A percentile compares a stretch with the other conserved stretches of the same genome.
These are phyloP conservation scores for Monosporascus sp. DNA, from an alignment of 2,329 filamentous ascomycete genomes.

Conservation along the genomic window DNA sequence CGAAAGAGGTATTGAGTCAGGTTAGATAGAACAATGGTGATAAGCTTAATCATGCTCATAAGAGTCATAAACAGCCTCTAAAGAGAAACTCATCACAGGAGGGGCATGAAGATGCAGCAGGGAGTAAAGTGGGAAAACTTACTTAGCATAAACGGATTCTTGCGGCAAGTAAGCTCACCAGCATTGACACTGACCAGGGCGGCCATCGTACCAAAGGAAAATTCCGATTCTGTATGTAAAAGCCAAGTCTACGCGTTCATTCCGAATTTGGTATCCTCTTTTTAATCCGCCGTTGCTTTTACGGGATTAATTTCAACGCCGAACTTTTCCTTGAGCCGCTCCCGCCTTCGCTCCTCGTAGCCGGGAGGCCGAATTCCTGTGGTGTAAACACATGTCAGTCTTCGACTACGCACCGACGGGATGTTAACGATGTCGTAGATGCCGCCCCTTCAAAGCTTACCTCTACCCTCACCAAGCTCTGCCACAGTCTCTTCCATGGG, in stretches of 20 bases:
- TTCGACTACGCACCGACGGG: slow-evolving; percentile 1
- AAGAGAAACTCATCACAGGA: slow-evolving; percentile 27
- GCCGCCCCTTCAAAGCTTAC: slow-evolving; percentile 39
- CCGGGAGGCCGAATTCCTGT: slow-evolving; percentile 74
- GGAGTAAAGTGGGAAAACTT: slow-evolving; percentile 5
- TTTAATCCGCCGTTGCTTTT: slow-evolving; percentile 41
- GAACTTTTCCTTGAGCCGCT: slow-evolving; percentile 81
- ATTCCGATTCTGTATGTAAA: slow-evolving; percentile 22
- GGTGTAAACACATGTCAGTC: slow-evolving; percentile 3
- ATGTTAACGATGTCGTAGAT: background rate
- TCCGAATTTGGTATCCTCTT: background rate
- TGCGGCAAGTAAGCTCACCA: slow-evolving; percentile 3
- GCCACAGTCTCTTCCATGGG: slow-evolving; percentile 74
- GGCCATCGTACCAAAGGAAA: slow-evolving; percentile 7
- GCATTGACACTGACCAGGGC: slow-evolving; percentile 2
- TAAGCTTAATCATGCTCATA: slow-evolving; percentile 28
- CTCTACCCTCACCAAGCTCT: slow-evolving; percentile 81
- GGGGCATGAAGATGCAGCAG: background rate
- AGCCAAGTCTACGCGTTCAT: background rate
- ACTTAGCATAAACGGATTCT: slow-evolving; percentile 8
- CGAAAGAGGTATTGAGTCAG: background rate
- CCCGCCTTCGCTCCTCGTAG: slow-evolving; percentile 76
- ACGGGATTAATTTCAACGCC: slow-evolving; percentile 76
- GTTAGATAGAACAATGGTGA: slow-evolving; percentile 29
- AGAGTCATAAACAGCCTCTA: slow-evolving; percentile 34